Conservation (phyloP, 192 early-diverging fungal species). For the Thamnidium elegans region DNA sequence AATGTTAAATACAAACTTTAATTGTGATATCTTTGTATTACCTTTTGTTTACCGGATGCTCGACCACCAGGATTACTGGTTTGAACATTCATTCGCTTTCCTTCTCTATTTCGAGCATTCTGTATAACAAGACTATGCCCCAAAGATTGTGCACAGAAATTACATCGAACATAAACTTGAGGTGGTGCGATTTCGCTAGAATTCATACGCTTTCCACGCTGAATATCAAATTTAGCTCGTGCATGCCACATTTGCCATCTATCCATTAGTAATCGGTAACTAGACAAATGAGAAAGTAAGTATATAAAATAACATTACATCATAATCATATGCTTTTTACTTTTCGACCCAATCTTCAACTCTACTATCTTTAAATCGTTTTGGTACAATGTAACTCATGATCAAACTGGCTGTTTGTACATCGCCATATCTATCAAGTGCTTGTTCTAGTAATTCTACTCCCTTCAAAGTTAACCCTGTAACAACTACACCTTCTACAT, state of each 20-base stretch:
- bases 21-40: not conserved
- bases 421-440: slow-evolving; percentile 84
- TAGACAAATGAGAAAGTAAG: slow-evolving; percentile 14
- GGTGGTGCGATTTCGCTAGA: slow-evolving; percentile 60
- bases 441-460: slow-evolving; percentile 71
- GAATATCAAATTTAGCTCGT: slow-evolving; percentile 92
- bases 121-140: slow-evolving; percentile 52
- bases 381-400: slow-evolving; percentile 59
- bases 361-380: slow-evolving; percentile 54
- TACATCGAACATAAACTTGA: slow-evolving; percentile 85
- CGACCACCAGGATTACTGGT: slow-evolving; percentile 30
- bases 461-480: slow-evolving; percentile 74
- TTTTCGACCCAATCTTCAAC: slow-evolving; percentile 72
- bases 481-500: slow-evolving; percentile 78
- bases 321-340: slow-evolving; percentile 32
- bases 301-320: too few relatives aligned
- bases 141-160: slow-evolving; percentile 75
- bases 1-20: not conserved
- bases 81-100: slow-evolving; percentile 44
- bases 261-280: slow-evolving; percentile 85
- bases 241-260: slow-evolving; percentile 81
- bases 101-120: slow-evolving; percentile 45
- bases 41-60: slow-evolving; percentile 37
- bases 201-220: slow-evolving; percentile 60
- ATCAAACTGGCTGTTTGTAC: slow-evolving; percentile 84